Conservation (phyloP, 192 early-diverging fungal genomes). For the Backusella parvicylindrica region DNA sequence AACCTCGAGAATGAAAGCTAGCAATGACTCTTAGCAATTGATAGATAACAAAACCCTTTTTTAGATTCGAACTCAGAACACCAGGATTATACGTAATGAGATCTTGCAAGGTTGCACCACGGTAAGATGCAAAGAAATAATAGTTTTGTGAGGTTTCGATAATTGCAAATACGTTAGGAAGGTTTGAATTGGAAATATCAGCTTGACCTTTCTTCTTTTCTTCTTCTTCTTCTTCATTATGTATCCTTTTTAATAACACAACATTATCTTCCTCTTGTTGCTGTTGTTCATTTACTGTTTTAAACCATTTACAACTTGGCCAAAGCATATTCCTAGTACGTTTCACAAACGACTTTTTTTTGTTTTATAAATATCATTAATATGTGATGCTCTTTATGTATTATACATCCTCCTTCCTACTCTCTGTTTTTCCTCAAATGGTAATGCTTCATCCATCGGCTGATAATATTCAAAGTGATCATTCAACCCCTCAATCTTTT, state of each 20-base stretch:
- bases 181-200: conserved; percentile 30
- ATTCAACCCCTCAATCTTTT: background rate
- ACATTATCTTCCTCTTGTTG: conserved; percentile 5
- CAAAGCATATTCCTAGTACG: conserved; percentile 40
- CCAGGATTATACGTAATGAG: conserved; percentile 57
- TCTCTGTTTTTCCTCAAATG: background rate
- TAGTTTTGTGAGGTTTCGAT: conserved; percentile 49
- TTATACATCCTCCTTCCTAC: background rate
- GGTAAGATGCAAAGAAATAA: conserved; percentile 51
- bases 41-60: conserved; percentile 59
- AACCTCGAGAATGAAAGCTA: conserved; percentile 49
- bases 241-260: background rate
- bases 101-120: conserved; percentile 52
- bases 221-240: background rate
- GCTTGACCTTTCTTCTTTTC: background rate
- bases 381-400: no score
- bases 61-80: conserved; percentile 52
- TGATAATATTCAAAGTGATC: conserved; percentile 22
- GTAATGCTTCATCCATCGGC: conserved; percentile 19
- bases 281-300: conserved; percentile 9
- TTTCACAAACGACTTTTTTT: conserved; percentile 30
- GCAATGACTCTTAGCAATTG: conserved; percentile 51
- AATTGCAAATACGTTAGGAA: conserved; percentile 45
- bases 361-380: no score
- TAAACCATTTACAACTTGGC: conserved; percentile 38